These are phyloP conservation scores for Aspergillus hancockii DNA, from an alignment of 495 filamentous ascomycete species.

Conservation along the genomic window DNA sequence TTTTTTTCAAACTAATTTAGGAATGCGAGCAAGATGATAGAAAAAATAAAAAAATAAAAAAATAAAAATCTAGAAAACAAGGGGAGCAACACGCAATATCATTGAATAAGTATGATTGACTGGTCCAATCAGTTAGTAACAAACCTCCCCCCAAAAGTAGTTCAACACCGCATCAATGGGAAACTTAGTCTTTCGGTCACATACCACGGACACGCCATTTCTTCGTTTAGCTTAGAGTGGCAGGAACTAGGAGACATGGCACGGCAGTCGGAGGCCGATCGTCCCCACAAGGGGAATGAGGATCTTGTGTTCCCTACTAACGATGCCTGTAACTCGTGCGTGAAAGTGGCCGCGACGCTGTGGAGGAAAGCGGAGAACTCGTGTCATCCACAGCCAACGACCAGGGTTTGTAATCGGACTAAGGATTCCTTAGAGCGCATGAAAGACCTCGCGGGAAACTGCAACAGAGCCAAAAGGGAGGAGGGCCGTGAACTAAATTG, in stretches of 20 bases:
- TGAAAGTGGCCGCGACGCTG: constrained; percentile 11
- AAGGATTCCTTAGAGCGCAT: not conserved
- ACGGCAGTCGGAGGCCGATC: constrained; percentile 31
- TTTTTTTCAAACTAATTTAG: constrained; percentile 25
- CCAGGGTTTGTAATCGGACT: not conserved
- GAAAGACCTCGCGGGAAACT: not conserved
- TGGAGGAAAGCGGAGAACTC: constrained; percentile 22
- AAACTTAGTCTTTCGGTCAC: constrained; percentile 2
- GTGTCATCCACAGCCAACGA: constrained; percentile 6
- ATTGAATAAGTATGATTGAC: constrained; percentile 9
- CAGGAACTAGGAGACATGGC: constrained; percentile 17
- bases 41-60: not conserved
- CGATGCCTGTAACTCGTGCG: constrained; percentile 24
- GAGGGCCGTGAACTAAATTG: not conserved
- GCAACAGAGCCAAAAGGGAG: constrained; percentile 3
- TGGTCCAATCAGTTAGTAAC: constrained; percentile 9
- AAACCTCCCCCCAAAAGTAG: constrained; percentile 10
- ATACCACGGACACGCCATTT: constrained; percentile 24
- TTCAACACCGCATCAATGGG: constrained; percentile 17
- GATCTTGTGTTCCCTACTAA: constrained; percentile 21
- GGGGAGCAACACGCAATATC: constrained; percentile 14
- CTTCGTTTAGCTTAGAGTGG: constrained; percentile 19
- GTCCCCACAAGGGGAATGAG: constrained; percentile 29
- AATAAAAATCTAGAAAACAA: constrained; percentile 1
- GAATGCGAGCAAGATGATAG: not conserved